Evolutionary conservation across 2,329 filamentous ascomycete genomes (phyloP).

Genomic region (Fusarium solani-melongenae): DNA sequence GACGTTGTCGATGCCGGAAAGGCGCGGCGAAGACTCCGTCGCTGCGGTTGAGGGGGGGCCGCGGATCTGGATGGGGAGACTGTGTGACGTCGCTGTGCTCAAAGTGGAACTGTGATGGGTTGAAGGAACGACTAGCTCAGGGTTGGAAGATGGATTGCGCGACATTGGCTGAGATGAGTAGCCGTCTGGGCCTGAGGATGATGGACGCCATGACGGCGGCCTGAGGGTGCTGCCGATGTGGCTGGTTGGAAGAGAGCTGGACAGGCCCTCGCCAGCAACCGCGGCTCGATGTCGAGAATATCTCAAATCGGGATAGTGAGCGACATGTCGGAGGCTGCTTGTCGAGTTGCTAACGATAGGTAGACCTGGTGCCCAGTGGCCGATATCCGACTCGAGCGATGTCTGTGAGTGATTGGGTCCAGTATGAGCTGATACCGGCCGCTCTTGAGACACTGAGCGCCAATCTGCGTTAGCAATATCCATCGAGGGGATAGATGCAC

Average conservation of each 20-base stretch:
- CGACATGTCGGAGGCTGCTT: slow-evolving; percentile 16
- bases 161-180: slow-evolving; percentile 38
- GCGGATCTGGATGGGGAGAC: slow-evolving; percentile 5
- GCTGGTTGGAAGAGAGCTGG: slow-evolving; percentile 30
- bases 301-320: background rate
- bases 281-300: slow-evolving; percentile 8
- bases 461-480: slow-evolving; percentile 24
- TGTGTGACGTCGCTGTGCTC: slow-evolving; percentile 6
- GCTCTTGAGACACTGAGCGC: slow-evolving; percentile 14
- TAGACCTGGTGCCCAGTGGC: slow-evolving; percentile 25
- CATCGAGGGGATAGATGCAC: slow-evolving; percentile 15
- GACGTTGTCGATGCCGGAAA: slow-evolving; percentile 12
- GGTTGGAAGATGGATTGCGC: slow-evolving; percentile 26
- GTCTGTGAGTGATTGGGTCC: slow-evolving; percentile 24
- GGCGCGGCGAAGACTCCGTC: slow-evolving; percentile 34
- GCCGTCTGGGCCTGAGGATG: slow-evolving; percentile 21
- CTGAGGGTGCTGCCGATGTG: slow-evolving; percentile 25
- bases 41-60: slow-evolving; percentile 27
- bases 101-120: background rate
- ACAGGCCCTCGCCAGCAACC: slow-evolving; percentile 20
- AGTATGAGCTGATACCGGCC: background rate
- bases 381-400: slow-evolving; percentile 23
- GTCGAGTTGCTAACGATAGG: slow-evolving; percentile 29
- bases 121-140: slow-evolving; percentile 6
- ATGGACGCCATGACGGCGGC: slow-evolving; percentile 22